These are phyloP conservation scores for Pyracantha coccinea DNA, from an alignment of 331 rosid species.

Conservation along the genomic window DNA sequence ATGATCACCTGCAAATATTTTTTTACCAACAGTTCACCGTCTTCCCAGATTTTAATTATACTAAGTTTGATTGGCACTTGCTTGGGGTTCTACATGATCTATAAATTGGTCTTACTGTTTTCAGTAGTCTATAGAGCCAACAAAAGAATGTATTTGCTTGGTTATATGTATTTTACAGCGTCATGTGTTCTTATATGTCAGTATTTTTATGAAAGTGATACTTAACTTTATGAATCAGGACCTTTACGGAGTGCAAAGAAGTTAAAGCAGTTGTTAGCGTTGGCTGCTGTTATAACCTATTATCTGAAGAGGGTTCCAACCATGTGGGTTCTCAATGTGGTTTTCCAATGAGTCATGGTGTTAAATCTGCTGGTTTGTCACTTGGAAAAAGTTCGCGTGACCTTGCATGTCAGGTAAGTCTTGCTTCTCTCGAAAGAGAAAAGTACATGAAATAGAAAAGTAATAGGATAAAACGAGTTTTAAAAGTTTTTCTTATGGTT, in stretches of 20 bases:
- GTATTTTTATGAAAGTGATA: neutral
- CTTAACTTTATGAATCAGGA: conserved; percentile 30
- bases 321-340: conserved; percentile 46
- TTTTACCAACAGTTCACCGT: neutral
- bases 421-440: neutral
- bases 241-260: conserved; percentile 70
- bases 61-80: neutral
- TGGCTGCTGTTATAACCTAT: conserved; percentile 91
- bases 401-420: conserved; percentile 89
- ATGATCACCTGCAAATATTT: neutral
- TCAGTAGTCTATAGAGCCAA: neutral
- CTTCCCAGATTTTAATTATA: neutral
- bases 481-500: neutral
- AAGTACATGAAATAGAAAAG: neutral
- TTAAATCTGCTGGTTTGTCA: conserved; percentile 47
- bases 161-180: neutral
- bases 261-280: conserved; percentile 80
- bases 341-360: conserved; percentile 77
- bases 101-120: neutral
- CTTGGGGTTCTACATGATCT: neutral
- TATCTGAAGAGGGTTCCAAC: conserved; percentile 54
- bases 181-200: conserved; percentile 3
- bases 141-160: neutral
- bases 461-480: neutral
- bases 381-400: conserved; percentile 80